Base-by-base conservation (phyloP, 345 rosid species). In the Lumnitzera racemosa region DNA sequence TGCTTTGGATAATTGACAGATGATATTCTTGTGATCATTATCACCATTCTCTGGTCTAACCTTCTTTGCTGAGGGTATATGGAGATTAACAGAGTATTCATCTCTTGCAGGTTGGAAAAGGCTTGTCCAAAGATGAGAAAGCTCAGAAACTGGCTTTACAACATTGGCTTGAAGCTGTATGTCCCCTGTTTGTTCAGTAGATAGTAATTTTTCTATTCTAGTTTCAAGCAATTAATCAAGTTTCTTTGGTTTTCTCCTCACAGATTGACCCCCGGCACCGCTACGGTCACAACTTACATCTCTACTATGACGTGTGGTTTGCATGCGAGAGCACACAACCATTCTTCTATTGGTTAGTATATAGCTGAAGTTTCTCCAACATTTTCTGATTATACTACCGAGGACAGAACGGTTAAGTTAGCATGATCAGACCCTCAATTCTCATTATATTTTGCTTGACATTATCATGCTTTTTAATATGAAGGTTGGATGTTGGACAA, bases 101-200 rank as follows among this genome's bases (percentile, higher is more conserved):
- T 57, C 15, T 61, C 27, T 63, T 69, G 57, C 79, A 87, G 96
- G 85, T 94, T 24, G 99, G 96, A 46, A 94, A 94, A 66, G 99
- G 99, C 15, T 72, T 94, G 72, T 71, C 80, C 23, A 85, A 85
- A 68, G 87, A 94, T 58, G 96, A 87, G 36, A 94, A 94, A 62
- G 99, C 97, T 46, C 91, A 84, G 64, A 84, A 87, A 71, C 70
- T 92, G 55, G 96, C 97, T 55, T 67, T 92, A 53, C 90, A 86
- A 56, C 99, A 92, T 51, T 94, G 99, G 96, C 90, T 94, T 47
- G 99, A 94, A 83, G 97, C 99, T 67, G 97, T 90, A 78, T 78
- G 96, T 75, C 49, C 50, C 47, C 53, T 6, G 56, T 43, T 52
- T 13, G 15, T 51, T 24, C 0, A 27, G 1, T 3, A 4, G 27